These are phyloP conservation scores for Beverwykella pulmonaria DNA, from an alignment of 495 filamentous ascomycete species.

Conservation along the genomic window DNA sequence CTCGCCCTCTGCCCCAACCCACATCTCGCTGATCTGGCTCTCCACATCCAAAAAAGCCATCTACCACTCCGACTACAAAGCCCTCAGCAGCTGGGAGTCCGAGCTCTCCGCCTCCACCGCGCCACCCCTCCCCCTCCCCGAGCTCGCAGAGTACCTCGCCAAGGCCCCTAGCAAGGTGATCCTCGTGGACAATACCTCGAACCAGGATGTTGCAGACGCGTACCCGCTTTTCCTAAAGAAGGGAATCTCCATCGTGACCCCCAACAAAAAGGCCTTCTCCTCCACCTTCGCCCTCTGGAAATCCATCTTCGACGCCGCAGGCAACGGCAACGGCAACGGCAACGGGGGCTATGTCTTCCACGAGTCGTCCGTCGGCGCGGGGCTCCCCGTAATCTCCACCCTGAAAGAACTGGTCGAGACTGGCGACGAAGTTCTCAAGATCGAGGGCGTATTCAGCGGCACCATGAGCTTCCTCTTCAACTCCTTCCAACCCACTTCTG, in stretches of 20 bases:
- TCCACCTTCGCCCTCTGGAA: conserved; percentile 74
- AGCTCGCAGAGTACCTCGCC: conserved; percentile 71
- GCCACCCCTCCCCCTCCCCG: conserved; percentile 60
- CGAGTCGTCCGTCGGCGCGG: conserved; percentile 89
- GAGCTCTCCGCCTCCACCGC: conserved; percentile 58
- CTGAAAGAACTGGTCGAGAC: conserved; percentile 86
- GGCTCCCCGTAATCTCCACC: conserved; percentile 88
- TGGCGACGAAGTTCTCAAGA: conserved; percentile 81
- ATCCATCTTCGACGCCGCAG: conserved; percentile 69
- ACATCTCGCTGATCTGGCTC: conserved; percentile 75
- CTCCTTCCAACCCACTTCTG: conserved; percentile 64
- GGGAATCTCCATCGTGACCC: conserved; percentile 88
- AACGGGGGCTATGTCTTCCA: conserved; percentile 82
- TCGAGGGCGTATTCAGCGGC: conserved; percentile 95
- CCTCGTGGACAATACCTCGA: conserved; percentile 92
- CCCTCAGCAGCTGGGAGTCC: conserved; percentile 42
- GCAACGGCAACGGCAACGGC: conserved; percentile 45
- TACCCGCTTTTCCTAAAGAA: conserved; percentile 78
- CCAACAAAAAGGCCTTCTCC: conserved; percentile 97
- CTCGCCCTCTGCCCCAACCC: conserved; percentile 54
- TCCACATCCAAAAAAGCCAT: conserved; percentile 78
- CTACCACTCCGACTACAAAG: conserved; percentile 60
- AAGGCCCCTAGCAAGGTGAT: conserved; percentile 71
- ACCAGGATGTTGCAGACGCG: conserved; percentile 70
- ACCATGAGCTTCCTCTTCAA: conserved; percentile 98